Base-by-base conservation (phyloP, 2,329 filamentous ascomycete genomes). In the Claviceps purpurea region DNA sequence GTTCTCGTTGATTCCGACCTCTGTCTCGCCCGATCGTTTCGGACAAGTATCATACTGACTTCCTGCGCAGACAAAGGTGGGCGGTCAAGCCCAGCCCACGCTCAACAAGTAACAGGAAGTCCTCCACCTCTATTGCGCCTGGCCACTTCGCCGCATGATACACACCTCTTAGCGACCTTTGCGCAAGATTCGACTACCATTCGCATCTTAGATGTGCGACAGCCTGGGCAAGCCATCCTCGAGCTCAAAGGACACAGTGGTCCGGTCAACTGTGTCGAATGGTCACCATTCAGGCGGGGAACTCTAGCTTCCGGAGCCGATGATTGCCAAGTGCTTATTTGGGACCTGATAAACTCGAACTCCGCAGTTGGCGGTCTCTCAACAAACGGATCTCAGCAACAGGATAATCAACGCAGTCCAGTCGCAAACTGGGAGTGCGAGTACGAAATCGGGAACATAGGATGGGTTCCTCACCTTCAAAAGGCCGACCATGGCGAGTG, bases 91-190 rank as follows among this genome's bases (percentile, higher is more conserved):
- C 83, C 89, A 45, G 84, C 87, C 34, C 74, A 88, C 57, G 82
- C 82, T 52, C 81, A 89, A 58, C 85, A 89, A 65, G 87, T 85
- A 49, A 84, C 90, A 76, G 77, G 75, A 49, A 84, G 85, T 65
- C 83, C 85, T 18, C 86, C 86, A 4, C 88, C 89, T 1, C 73
- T 95, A 41, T 73, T 95, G 52, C 81, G 88, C 52, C 74, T 95
- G 34, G 87, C 89, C 44, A 93, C 91, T 13, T 97, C 91, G 1
- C 93, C 93, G 1, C 91, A 97, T 62, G 93, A 98, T 67, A 86
- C 89, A 6, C 90, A 98, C 65, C 81, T 98, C 38, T 80, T 98
- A 39, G 91, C 91, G n/a, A 98, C 93, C 0, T 97, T 98, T 66
- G 91, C 93, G 18, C 85, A 89, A 63, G 93, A 97, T 65, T 95